A percentile compares a stretch with the other conserved stretches of the same genome.
Conservation (phyloP, 352 stramenopile species). For the Globisporangium uncinulatum region DNA sequence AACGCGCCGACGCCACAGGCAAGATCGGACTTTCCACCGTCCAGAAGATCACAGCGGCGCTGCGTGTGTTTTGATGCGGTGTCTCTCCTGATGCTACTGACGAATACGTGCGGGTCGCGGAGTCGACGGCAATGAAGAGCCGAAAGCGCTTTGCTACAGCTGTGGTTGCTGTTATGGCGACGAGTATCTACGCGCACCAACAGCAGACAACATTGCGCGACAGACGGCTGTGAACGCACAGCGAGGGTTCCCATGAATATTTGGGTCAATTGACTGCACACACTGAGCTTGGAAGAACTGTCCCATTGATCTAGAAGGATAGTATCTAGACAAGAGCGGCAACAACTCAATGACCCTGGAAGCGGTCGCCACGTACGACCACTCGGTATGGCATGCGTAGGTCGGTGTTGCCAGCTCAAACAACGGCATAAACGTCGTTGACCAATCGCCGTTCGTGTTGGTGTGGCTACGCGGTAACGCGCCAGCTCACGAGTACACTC, state of each 20-base stretch:
- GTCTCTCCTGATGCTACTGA: slow-evolving; percentile 9
- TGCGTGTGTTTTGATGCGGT: slow-evolving; percentile 15
- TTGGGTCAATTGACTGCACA: slow-evolving; percentile 22
- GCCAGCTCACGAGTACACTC: slow-evolving; percentile 7
- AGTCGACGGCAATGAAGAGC: slow-evolving; percentile 12
- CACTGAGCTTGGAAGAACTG: slow-evolving; percentile 29
- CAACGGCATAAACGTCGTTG: slow-evolving; percentile 27
- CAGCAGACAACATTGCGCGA: slow-evolving; percentile 6
- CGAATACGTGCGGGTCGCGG: slow-evolving; percentile 9
- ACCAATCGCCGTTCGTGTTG: slow-evolving; percentile 17
- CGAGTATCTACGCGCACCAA: slow-evolving; percentile 16
- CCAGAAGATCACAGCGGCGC: slow-evolving; percentile 16
- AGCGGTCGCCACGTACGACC: slow-evolving; percentile 15
- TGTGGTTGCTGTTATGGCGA: slow-evolving; percentile 8
- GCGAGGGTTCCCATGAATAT: slow-evolving; percentile 18
- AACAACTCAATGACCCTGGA: not conserved
- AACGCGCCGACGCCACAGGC: slow-evolving; percentile 8
- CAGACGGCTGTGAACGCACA: slow-evolving; percentile 1
- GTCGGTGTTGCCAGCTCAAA: slow-evolving; percentile 17
- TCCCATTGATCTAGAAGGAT: slow-evolving; percentile 6
- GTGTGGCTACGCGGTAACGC: not conserved
- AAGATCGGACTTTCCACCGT: slow-evolving; percentile 6
- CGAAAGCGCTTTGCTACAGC: slow-evolving; percentile 5
- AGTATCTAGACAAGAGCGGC: slow-evolving; percentile 10
- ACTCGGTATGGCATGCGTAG: slow-evolving; percentile 24